A percentile compares a stretch with the other conserved stretches of the same genome.
These are phyloP conservation scores for Nakazawaea anatomiae DNA, from an alignment of 805 yeast species.

Conservation along the genomic window DNA sequence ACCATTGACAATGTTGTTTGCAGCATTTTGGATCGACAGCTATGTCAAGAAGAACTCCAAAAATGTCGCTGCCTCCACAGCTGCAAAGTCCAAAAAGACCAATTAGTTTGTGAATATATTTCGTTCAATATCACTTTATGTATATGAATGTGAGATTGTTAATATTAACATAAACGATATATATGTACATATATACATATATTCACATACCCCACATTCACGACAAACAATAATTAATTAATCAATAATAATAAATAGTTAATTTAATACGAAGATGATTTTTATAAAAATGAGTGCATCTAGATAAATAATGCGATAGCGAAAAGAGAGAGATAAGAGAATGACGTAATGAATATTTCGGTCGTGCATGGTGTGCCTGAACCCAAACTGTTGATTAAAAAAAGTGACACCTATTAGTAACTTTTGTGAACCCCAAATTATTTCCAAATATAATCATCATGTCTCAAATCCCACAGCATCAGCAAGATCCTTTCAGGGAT, in stretches of 20 bases:
- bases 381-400: not conserved
- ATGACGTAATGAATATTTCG: not conserved
- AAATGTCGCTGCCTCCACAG: not conserved
- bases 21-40: conserved; percentile 57
- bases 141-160: too few species aligned
- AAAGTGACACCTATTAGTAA: not conserved
- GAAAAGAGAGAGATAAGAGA: too few species aligned
- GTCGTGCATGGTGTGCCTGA: not conserved
- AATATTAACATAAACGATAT: too few species aligned
- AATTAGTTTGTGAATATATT: not conserved
- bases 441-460: not conserved
- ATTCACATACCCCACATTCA: not conserved
- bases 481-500: not conserved
- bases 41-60: conserved; percentile 27
- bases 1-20: conserved; percentile 63
- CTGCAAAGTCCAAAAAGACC: not conserved
- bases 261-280: too few species aligned
- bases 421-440: too few species aligned
- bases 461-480: not conserved
- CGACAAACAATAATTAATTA: not conserved
- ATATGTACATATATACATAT: not conserved
- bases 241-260: not conserved
- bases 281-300: too few species aligned
- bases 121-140: too few species aligned
- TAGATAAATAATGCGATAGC: too few species aligned